phyloP scores from a whole-genome alignment of 352 stramenopile species.

The Aphanomyces invadans region DNA sequence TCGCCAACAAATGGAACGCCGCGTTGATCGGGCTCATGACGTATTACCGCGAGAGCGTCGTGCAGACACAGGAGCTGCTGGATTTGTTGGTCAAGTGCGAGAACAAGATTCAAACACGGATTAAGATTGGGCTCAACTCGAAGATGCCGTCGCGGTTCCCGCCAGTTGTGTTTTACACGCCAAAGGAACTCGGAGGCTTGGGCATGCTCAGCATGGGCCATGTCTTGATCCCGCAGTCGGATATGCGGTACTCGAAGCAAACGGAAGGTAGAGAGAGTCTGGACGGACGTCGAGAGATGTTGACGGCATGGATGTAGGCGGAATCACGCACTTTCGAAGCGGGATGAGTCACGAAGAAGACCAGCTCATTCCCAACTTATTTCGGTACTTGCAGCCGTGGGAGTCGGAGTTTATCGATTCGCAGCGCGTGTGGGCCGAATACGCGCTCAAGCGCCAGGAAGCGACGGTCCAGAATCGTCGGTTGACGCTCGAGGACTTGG shows the following conservation, averaged over 20 bases:
- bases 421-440: slow-evolving; percentile 99
- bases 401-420: slow-evolving; percentile 99
- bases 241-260: slow-evolving; percentile 99
- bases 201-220: slow-evolving; percentile 99
- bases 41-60: slow-evolving; percentile 98
- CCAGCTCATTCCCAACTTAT: slow-evolving; percentile 99
- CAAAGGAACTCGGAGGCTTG: slow-evolving; percentile 98
- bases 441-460: slow-evolving; percentile 98
- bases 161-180: slow-evolving; percentile 99
- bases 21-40: slow-evolving; percentile 96
- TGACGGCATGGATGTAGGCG: no score
- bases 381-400: slow-evolving; percentile 97
- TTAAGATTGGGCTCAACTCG: slow-evolving; percentile 99
- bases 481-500: slow-evolving; percentile 98
- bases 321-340: slow-evolving; percentile 99
- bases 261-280: slow-evolving; percentile 93
- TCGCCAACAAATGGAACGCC: slow-evolving; percentile 99
- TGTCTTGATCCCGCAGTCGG: slow-evolving; percentile 98
- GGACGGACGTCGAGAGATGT: no score
- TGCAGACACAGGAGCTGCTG: slow-evolving; percentile 99
- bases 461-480: slow-evolving; percentile 98
- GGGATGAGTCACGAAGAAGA: slow-evolving; percentile 97
- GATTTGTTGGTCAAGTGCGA: slow-evolving; percentile 99
- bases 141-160: slow-evolving; percentile 99
- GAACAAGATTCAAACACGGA: slow-evolving; percentile 99